Conservation (phyloP, 148 eudicot genomes). For the Salicornia ramosissima region DNA sequence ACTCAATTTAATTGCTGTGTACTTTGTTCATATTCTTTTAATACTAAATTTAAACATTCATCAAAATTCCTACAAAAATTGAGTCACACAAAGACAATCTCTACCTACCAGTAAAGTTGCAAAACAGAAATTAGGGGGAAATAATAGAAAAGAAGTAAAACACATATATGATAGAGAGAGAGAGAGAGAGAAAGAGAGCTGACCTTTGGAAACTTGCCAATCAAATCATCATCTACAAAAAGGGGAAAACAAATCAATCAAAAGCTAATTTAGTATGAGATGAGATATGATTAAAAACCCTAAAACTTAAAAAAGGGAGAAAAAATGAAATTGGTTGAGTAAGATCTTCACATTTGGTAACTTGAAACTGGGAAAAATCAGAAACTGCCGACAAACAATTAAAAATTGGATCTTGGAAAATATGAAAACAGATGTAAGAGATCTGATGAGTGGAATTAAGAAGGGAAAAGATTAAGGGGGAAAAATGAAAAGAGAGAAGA, state of each 20-base stretch:
- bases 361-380: neutral
- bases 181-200: neutral
- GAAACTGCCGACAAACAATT: neutral
- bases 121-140: neutral
- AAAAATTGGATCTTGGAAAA: constrained; percentile 1
- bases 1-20: neutral
- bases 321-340: neutral
- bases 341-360: neutral
- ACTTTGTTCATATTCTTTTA: neutral
- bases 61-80: neutral
- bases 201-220: constrained; percentile 8
- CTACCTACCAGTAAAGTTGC: neutral
- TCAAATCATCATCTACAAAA: neutral
- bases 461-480: neutral
- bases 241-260: neutral
- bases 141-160: neutral
- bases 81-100: constrained; percentile 24
- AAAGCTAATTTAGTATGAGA: neutral
- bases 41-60: neutral
- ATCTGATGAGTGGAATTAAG: constrained; percentile 10
- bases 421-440: neutral
- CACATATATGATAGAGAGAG: neutral
- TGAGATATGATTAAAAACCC: neutral
- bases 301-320: neutral
- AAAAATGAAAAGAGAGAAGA: neutral